A percentile compares a stretch with the other conserved stretches of the same genome.
These are phyloP conservation scores for Aureobasidium sp. DNA, from an alignment of 2,329 filamentous ascomycete species.

Conservation along the genomic window DNA sequence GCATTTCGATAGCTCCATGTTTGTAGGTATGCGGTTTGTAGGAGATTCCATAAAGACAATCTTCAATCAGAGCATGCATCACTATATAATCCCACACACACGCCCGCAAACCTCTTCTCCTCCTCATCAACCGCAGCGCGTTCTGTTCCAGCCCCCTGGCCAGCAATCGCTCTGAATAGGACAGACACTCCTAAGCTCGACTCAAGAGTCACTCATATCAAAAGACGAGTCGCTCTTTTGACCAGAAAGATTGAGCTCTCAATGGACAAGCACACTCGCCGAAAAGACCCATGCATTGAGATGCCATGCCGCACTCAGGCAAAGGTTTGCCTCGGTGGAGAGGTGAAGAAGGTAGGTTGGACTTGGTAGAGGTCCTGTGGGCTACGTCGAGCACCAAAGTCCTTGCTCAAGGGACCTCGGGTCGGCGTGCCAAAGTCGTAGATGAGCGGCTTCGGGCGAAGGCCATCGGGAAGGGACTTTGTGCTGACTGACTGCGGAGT, in stretches of 20 bases:
- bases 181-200: too few species aligned
- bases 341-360: not conserved
- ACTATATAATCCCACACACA: too few species aligned
- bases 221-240: not conserved
- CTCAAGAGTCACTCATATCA: not conserved
- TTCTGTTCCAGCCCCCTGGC: too few species aligned
- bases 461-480: not conserved
- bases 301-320: not conserved
- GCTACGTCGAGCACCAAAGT: not conserved
- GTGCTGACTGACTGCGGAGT: not conserved
- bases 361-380: not conserved
- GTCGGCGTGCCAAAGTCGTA: not conserved
- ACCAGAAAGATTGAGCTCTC: not conserved
- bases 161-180: too few species aligned
- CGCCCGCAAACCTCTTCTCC: too few species aligned
- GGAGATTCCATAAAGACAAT: too few species aligned
- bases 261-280: not conserved
- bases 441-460: not conserved
- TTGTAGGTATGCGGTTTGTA: too few species aligned
- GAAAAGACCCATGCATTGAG: not conserved
- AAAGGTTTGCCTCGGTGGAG: not conserved
- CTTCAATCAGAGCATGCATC: too few species aligned
- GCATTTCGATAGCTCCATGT: too few species aligned
- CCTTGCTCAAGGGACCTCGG: not conserved
- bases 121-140: too few species aligned